Percentiles rank a stretch among this genome's conserved stretches.
Conservation (phyloP, 2,329 filamentous ascomycete genomes). For the Metarhizium humberi region DNA sequence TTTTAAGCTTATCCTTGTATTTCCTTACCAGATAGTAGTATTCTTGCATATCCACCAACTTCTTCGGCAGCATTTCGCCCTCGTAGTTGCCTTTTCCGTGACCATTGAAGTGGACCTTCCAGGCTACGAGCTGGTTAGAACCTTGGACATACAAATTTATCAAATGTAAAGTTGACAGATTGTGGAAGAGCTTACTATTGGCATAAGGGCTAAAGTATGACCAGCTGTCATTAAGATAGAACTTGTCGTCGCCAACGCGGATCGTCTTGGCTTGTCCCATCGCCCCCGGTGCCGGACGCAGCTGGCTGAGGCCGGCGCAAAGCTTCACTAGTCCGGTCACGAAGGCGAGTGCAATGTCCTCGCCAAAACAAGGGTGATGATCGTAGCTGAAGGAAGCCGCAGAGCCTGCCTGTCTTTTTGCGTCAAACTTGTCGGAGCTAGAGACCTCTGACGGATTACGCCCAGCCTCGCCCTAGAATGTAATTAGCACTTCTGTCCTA, state of each 20-base stretch:
- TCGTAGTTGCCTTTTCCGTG: constrained; percentile 24
- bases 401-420: constrained; percentile 27
- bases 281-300: constrained; percentile 34
- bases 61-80: constrained; percentile 18
- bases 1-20: background rate
- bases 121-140: constrained; percentile 16
- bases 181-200: constrained; percentile 28
- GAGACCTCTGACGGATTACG: constrained; percentile 28
- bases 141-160: background rate
- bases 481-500: constrained; percentile 7
- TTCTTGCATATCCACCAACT: background rate
- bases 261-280: constrained; percentile 38
- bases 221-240: constrained; percentile 39
- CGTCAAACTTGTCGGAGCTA: constrained; percentile 30
- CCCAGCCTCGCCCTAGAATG: constrained; percentile 24
- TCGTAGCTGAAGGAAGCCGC: constrained; percentile 37
- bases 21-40: background rate
- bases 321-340: constrained; percentile 33
- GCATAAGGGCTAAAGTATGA: constrained; percentile 34
- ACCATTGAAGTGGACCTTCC: constrained; percentile 29
- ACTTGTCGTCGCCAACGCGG: constrained; percentile 26
- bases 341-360: constrained; percentile 30
- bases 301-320: constrained; percentile 30
- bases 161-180: no score
- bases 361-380: constrained; percentile 35